Evolutionary conservation across 2,329 filamentous ascomycete genomes (phyloP).

Genomic region (Thielaviopsis euricoi): DNA sequence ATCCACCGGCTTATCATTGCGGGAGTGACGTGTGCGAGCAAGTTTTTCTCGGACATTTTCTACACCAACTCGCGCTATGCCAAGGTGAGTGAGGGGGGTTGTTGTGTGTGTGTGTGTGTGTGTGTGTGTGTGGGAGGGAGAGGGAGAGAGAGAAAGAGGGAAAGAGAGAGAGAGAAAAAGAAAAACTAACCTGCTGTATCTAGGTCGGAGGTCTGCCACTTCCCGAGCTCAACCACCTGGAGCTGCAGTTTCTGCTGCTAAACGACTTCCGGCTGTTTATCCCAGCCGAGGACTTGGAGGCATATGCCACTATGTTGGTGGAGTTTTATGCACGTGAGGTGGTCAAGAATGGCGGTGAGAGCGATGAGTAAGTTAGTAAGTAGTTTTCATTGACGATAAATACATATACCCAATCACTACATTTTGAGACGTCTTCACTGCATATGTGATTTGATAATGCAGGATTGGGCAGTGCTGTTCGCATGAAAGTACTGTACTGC

Average conservation of each 20-base stretch:
- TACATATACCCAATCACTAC: not conserved
- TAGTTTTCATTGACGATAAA: not conserved
- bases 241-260: slow-evolving; percentile 84
- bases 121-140: no score
- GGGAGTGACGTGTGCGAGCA: slow-evolving; percentile 94
- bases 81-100: slow-evolving; percentile 48
- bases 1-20: slow-evolving; percentile 94
- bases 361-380: not conserved
- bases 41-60: slow-evolving; percentile 98
- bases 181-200: slow-evolving; percentile 11
- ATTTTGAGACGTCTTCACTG: no score
- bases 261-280: slow-evolving; percentile 94
- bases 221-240: slow-evolving; percentile 84
- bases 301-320: slow-evolving; percentile 95
- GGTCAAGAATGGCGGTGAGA: slow-evolving; percentile 23
- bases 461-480: no score
- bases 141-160: no score
- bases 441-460: no score
- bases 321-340: slow-evolving; percentile 94
- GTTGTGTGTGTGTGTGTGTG: no score
- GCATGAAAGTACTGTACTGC: no score
- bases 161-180: no score
- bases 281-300: slow-evolving; percentile 86
- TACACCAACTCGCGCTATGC: slow-evolving; percentile 99
- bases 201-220: slow-evolving; percentile 89